Percentiles rank a stretch among this genome's conserved stretches.
Evolutionary conservation across 75 land plant species (phyloP).

Genomic region (Sequoia sempervirens): DNA sequence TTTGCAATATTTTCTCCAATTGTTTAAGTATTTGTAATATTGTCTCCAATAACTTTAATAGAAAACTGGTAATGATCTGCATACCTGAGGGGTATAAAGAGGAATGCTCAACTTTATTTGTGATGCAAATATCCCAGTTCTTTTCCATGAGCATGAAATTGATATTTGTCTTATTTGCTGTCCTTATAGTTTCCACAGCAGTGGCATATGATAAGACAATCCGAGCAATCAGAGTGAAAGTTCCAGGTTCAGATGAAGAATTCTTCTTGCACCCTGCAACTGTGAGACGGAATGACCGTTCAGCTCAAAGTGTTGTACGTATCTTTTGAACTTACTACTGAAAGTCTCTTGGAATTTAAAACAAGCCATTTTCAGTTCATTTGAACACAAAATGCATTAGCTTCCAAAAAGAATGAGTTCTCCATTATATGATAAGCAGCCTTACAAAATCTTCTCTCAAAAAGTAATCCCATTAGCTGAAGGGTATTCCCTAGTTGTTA

Average conservation of each 20-base stretch:
- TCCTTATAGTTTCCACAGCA: slow-evolving; percentile 79
- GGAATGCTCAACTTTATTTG: not conserved
- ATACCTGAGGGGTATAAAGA: not conserved
- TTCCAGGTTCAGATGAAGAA: slow-evolving; percentile 85
- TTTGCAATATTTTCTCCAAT: not conserved
- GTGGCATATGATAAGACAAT: slow-evolving; percentile 74
- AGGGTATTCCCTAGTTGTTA: not conserved
- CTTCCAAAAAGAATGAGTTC: not conserved
- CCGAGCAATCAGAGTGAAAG: slow-evolving; percentile 84
- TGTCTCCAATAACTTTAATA: not conserved
- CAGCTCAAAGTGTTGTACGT: slow-evolving; percentile 96
- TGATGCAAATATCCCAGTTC: not conserved
- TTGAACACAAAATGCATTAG: not conserved
- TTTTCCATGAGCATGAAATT: not conserved
- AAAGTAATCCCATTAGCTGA: not conserved
- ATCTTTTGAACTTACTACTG: not conserved
- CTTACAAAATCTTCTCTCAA: not conserved
- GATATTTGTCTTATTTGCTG: not conserved
- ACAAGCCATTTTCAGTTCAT: not conserved
- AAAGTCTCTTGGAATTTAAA: slow-evolving; percentile 3
- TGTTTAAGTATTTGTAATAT: not conserved
- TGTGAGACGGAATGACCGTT: slow-evolving; percentile 90
- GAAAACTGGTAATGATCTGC: not conserved
- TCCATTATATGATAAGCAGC: not conserved
- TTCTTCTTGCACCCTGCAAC: slow-evolving; percentile 94